Evolutionary conservation across 352 stramenopile species (phyloP), one percentile per base, ranked within the genome.

Genomic region (Phytophthora hibernalis): DNA sequence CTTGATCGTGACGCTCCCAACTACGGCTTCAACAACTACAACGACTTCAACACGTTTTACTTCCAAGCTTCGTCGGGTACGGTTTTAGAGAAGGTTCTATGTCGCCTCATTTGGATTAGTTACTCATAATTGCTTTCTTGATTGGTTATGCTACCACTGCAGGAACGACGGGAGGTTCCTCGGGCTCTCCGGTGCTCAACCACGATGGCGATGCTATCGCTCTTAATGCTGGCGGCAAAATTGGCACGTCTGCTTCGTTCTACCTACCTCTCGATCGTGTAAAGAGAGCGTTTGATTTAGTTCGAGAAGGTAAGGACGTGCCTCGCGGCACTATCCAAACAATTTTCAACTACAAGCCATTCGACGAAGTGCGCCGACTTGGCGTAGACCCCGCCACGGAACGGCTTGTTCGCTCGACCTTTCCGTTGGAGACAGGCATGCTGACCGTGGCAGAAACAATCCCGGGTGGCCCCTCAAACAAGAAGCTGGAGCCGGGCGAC

Each of bases 21-120:
- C 44, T 98, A 98, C 49, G 89, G 88, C 7, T 90, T 70, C 54
- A 95, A 96, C 65, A 95, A 80, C 58, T 98, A 98, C 87, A 96
- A 96, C 65, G 93, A 98, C 65, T 97, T 97, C 53, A 97, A 97
- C 72, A 98, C 92, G 47, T 98, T 98, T 70, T 98, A 98, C 77
- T 94, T 93, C 58, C 85, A 93, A 54, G 92, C 92, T 38, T 95
- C 89, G 20, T 96, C 89, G 13, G 82, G 81, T 79, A 73, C 2
- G 37, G 6, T 7, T 20, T 37, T 20, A 38, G 3, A 3, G 16
- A 43, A 7, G 15, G 33, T 38, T 28, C 21, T 33, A 21, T 11
- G 24, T 26, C 16, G 20, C 18, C 1, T 26, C 42, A 16, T 21
- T 22, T n/a, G 38, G 16, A 24, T 9, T 22, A 9, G 15, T 45